Percentiles rank a stretch among this genome's conserved stretches.
These are phyloP conservation scores for Diaporthe sp. DNA, from an alignment of 2,329 filamentous ascomycete species.

Conservation along the genomic window DNA sequence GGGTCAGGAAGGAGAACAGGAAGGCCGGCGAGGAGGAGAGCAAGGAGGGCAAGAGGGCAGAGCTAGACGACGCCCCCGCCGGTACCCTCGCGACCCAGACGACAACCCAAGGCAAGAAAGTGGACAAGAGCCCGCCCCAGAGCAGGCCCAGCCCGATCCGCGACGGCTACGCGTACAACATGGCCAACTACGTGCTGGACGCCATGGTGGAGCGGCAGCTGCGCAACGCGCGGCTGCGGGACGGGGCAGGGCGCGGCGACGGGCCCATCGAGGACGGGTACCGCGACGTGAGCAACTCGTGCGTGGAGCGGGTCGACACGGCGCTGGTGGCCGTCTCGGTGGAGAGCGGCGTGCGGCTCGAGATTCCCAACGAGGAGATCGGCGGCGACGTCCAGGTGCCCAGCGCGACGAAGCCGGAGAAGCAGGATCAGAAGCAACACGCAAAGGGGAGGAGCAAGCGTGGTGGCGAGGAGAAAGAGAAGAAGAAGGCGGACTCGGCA, in stretches of 20 bases:
- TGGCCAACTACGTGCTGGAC: constrained; percentile 57
- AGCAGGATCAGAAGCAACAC: not conserved
- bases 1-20: constrained; percentile 55
- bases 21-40: constrained; percentile 39
- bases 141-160: constrained; percentile 51
- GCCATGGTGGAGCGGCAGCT: constrained; percentile 65
- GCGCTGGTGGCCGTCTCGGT: constrained; percentile 36
- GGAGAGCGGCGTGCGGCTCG: constrained; percentile 43
- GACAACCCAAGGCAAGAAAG: not conserved
- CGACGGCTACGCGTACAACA: constrained; percentile 59
- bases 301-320: constrained; percentile 48
- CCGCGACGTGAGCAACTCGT: constrained; percentile 59
- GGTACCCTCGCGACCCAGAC: not conserved
- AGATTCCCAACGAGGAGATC: constrained; percentile 42
- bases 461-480: not conserved
- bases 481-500: not conserved
- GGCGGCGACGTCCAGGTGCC: constrained; percentile 42
- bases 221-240: constrained; percentile 56
- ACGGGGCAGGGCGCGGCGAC: constrained; percentile 60
- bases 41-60: constrained; percentile 3
- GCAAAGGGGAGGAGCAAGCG: not conserved
- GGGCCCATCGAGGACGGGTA: constrained; percentile 54
- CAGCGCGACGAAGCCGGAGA: constrained; percentile 38
- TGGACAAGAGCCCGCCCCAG: not conserved
- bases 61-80: constrained; percentile 1